These are phyloP conservation scores for Russula sp. DNA, from an alignment of 768 basidiomycete genomes.

Conservation along the genomic window DNA sequence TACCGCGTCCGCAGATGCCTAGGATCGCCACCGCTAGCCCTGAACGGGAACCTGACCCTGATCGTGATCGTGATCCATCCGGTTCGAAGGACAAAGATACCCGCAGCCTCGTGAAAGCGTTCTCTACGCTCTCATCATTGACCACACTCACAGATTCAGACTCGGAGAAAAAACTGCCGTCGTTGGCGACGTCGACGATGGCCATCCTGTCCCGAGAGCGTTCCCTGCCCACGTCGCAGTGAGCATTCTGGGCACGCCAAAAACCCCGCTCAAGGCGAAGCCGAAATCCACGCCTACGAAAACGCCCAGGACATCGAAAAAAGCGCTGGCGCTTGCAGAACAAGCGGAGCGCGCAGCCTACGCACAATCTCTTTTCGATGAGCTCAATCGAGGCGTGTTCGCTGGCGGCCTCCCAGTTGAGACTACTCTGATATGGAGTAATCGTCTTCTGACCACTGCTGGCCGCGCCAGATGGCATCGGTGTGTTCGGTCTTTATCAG, in stretches of 20 bases:
- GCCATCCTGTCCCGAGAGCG: background rate
- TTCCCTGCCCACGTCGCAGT: background rate
- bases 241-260: background rate
- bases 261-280: slow-evolving; percentile 14
- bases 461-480: slow-evolving; percentile 31
- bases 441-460: slow-evolving; percentile 29
- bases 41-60: background rate
- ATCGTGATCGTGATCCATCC: background rate
- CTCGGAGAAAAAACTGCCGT: background rate
- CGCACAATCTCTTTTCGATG: slow-evolving; percentile 27
- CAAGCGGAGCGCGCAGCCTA: slow-evolving; percentile 28
- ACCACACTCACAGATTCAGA: slow-evolving; percentile 23
- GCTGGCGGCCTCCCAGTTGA: slow-evolving; percentile 20
- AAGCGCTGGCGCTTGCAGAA: slow-evolving; percentile 23
- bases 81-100: background rate
- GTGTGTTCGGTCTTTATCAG: background rate
- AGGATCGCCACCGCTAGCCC: background rate
- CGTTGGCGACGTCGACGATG: background rate
- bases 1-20: slow-evolving; percentile 2
- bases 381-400: slow-evolving; percentile 28
- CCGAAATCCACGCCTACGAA: slow-evolving; percentile 12
- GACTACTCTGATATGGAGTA: slow-evolving; percentile 27
- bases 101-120: slow-evolving; percentile 16
- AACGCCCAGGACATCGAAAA: slow-evolving; percentile 28
- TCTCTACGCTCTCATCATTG: slow-evolving; percentile 22